These are phyloP conservation scores for Triadica sebifera DNA, from an alignment of 345 rosid species.

Conservation along the genomic window DNA sequence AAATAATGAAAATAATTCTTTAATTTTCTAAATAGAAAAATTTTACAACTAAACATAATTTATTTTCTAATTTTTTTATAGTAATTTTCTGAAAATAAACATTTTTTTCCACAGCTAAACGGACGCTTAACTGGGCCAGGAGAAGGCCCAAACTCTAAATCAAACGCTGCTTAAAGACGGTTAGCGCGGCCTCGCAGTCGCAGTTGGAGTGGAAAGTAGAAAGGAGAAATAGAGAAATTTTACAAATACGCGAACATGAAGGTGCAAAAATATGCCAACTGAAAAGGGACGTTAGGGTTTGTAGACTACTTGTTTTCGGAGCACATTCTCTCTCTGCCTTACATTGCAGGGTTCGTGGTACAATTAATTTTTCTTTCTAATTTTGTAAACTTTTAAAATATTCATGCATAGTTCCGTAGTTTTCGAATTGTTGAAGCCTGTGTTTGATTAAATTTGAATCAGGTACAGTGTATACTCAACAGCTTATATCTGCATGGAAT, in stretches of 20 bases:
- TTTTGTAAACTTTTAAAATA: not conserved
- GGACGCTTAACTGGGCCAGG: not conserved
- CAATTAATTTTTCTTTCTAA: not conserved
- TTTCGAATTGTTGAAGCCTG: not conserved
- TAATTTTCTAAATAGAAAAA: too few relatives aligned
- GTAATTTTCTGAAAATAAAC: too few relatives aligned
- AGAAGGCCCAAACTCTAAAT: not conserved
- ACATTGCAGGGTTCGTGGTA: not conserved
- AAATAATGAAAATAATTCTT: too few relatives aligned
- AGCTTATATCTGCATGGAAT: not conserved
- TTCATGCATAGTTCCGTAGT: not conserved
- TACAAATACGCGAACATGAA: not conserved
- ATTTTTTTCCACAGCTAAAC: too few relatives aligned
- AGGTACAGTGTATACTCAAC: not conserved
- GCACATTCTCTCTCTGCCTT: not conserved
- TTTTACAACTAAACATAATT: too few relatives aligned
- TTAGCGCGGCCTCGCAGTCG: not conserved
- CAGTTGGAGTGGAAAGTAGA: not conserved
- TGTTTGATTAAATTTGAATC: not conserved
- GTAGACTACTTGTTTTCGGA: not conserved
- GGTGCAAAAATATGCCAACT: not conserved
- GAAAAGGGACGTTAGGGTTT: conserved; percentile 1
- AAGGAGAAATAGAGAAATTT: too few relatives aligned
- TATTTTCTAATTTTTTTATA: too few relatives aligned
- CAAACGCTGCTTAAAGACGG: not conserved